Percentiles rank a stretch among this genome's conserved stretches.
phyloP scores from a whole-genome alignment of 1,284 basidiomycete species.

The Athelia psychrophila region DNA sequence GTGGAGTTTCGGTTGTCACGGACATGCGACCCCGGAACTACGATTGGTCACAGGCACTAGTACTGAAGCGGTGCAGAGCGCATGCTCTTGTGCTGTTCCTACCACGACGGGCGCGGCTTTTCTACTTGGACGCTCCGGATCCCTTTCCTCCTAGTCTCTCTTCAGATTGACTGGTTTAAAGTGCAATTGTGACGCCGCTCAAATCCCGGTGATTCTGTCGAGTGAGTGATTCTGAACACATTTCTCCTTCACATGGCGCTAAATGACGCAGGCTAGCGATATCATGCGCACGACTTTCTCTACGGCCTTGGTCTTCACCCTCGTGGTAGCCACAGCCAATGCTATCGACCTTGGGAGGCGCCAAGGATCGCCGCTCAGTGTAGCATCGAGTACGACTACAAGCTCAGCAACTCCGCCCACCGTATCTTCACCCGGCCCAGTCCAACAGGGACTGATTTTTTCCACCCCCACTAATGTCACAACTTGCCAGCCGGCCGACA shows the following conservation, averaged over 20 bases:
- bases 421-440: background rate
- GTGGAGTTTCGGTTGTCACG: too few species aligned
- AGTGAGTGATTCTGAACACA: background rate
- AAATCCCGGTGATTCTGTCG: slow-evolving; percentile 1
- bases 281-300: background rate
- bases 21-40: too few species aligned
- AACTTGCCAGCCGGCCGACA: background rate
- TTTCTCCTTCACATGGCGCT: background rate
- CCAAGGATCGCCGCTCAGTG: background rate
- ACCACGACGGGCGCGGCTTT: too few species aligned
- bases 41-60: too few species aligned
- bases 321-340: background rate
- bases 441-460: background rate
- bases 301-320: background rate
- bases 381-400: background rate
- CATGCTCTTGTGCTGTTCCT: too few species aligned
- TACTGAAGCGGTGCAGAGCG: too few species aligned
- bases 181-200: background rate
- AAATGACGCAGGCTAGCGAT: too few species aligned
- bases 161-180: too few species aligned
- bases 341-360: background rate
- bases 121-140: too few species aligned
- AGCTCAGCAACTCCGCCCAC: background rate
- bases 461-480: background rate
- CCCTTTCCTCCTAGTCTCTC: too few species aligned